Evolutionary conservation across 768 basidiomycete genomes (phyloP), one percentile per base, ranked within the genome.

Genomic region (Phylloporus sp.): DNA sequence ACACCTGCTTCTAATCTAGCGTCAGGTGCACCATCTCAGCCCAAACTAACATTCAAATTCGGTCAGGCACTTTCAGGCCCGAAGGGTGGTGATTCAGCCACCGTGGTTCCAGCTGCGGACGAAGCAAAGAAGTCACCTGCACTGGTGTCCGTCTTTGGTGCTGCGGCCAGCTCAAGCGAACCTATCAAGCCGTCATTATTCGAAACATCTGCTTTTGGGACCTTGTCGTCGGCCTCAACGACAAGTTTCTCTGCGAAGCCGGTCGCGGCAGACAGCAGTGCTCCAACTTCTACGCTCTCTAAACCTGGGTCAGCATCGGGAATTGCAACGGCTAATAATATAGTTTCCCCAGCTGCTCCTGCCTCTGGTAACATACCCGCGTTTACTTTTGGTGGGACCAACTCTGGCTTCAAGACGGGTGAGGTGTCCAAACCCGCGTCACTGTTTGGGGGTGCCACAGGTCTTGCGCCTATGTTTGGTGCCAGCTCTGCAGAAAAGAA

Each of bases 41-140:
- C 66, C 18, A 65, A 69, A 36, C 34, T 49, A 4, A 54, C 54
- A 2, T 57, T 59, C 34, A 59, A 51, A 27, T 63, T 69, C 12
- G 52, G 58, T 28, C 46, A 66, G 47, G 34, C 62, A 11, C 59
- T 64, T 8, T 23, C 67, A 22, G 27, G 51, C 40, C 53, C 67
- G 12, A 41, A 60, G 13, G 69, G 71, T 52, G 56, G 61, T 29
- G 45, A 54, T 47, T 49, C 61, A 10, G 20, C 49, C 2, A 24
- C 55, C 11, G 27, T 58, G 6, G 28, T 63, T 22, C 28, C 60
- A 22, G 50, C 57, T 24, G 53, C 49, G 51, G 31, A 53, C 62
- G 66, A 56, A 42, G 38, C 53, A 26, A 64, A 67, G 49, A 68
- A 63, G 40, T 52, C 70, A 7, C 47, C 60, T 23, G 32, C 59